Conservation (phyloP, 805 yeast species). For the Candida xiaguanensis region DNA sequence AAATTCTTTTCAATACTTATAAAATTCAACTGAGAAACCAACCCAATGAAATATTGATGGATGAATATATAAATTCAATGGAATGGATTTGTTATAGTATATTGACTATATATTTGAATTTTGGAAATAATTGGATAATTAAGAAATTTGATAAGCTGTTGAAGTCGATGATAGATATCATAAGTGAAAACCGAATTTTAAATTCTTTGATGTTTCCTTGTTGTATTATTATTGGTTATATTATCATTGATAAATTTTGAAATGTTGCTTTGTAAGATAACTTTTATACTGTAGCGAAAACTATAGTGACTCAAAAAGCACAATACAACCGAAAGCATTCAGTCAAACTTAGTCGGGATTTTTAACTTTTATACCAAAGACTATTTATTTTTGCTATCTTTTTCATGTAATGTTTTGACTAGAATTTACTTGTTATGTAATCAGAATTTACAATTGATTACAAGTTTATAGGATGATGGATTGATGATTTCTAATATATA, state of each 20-base stretch:
- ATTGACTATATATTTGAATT: constrained; percentile 1
- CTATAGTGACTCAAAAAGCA: background rate
- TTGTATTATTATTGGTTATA: constrained; percentile 1
- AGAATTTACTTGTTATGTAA: no score
- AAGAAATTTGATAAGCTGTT: constrained; percentile 1
- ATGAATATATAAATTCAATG: background rate
- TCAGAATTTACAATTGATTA: no score
- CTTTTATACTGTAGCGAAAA: background rate
- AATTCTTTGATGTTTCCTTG: background rate
- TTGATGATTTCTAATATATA: background rate
- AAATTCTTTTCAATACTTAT: constrained; percentile 1
- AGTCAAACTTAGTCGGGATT: constrained; percentile 1
- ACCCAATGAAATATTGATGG: constrained; percentile 1
- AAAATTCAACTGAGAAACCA: constrained; percentile 1
- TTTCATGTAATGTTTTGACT: no score
- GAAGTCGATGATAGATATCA: constrained; percentile 1
- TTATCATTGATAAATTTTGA: constrained; percentile 1
- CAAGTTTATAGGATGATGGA: no score
- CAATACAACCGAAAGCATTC: constrained; percentile 1
- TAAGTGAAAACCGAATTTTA: background rate
- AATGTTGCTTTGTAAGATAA: constrained; percentile 1
- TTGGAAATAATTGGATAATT: background rate
- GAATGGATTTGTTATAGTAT: constrained; percentile 1
- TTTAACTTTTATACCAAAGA: constrained; percentile 1
- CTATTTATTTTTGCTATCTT: no score